Percentiles rank a stretch among this genome's conserved stretches.
Conservation (phyloP, 306 rosid species). For the Citrullus mucosospermus region DNA sequence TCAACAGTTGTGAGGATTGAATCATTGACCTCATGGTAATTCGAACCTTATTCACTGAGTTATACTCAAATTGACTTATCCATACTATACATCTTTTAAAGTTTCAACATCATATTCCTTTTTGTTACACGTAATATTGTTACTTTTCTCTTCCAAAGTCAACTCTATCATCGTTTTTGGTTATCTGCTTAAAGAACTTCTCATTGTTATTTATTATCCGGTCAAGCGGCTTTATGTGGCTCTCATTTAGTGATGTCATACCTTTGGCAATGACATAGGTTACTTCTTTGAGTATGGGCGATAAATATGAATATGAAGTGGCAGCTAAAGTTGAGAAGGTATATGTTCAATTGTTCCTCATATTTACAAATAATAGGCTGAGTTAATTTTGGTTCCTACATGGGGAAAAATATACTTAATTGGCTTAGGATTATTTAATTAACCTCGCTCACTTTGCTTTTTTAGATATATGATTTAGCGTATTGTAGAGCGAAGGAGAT, state of each 20-base stretch:
- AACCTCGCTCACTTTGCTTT: not conserved
- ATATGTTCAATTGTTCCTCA: not conserved
- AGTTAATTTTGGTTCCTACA: not conserved
- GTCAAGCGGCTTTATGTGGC: not conserved
- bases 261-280: constrained; percentile 31
- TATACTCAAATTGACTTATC: not conserved
- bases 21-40: not conserved
- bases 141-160: not conserved
- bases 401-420: not conserved
- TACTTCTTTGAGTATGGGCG: constrained; percentile 82
- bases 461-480: constrained; percentile 77
- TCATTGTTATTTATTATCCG: not conserved
- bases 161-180: not conserved
- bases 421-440: not conserved
- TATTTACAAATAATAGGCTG: not conserved
- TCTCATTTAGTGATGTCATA: constrained; percentile 6
- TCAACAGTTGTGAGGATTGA: not conserved
- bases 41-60: not conserved
- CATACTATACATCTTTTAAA: not conserved
- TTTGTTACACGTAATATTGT: not conserved
- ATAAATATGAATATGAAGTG: constrained; percentile 67
- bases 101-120: not conserved
- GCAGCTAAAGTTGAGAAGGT: constrained; percentile 89
- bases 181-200: not conserved
- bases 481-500: constrained; percentile 72